Conservation (phyloP, 441 rosid species). For the Gossypium schwendimanii region DNA sequence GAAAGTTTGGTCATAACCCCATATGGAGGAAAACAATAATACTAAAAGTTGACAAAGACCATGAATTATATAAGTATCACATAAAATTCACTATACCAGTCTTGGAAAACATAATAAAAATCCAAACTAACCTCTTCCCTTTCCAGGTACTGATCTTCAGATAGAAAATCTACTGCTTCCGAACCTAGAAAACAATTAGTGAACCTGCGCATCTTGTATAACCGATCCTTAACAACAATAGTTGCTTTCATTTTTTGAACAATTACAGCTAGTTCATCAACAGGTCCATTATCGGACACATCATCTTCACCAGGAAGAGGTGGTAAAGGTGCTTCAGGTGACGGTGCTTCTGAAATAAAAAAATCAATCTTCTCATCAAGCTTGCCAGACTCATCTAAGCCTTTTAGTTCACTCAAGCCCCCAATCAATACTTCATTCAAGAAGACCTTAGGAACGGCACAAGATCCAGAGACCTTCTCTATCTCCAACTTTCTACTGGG, state of each 20-base stretch:
- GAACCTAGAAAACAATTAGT: slow-evolving; percentile 64
- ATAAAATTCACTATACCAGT: background rate
- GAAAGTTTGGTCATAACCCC: background rate
- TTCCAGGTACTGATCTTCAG: slow-evolving; percentile 60
- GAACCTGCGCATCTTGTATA: slow-evolving; percentile 66
- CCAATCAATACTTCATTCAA: slow-evolving; percentile 70
- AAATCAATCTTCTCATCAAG: slow-evolving; percentile 65
- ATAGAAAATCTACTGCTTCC: slow-evolving; percentile 69
- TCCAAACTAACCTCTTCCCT: slow-evolving; percentile 57
- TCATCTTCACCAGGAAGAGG: slow-evolving; percentile 93
- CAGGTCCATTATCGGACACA: slow-evolving; percentile 42
- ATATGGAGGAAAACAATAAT: background rate
- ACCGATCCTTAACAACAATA: slow-evolving; percentile 59
- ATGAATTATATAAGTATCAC: background rate
- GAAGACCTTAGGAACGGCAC: slow-evolving; percentile 61
- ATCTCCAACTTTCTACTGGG: slow-evolving; percentile 66
- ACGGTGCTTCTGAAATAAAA: slow-evolving; percentile 47
- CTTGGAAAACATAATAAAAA: background rate
- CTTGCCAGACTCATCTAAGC: slow-evolving; percentile 52
- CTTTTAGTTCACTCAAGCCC: slow-evolving; percentile 50
- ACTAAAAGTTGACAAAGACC: background rate
- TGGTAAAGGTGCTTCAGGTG: slow-evolving; percentile 62
- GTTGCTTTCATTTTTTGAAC: slow-evolving; percentile 66
- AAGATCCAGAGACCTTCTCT: slow-evolving; percentile 57
- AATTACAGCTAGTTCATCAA: slow-evolving; percentile 72